Base-by-base conservation (phyloP, 495 filamentous ascomycete species). In the Umbilicaria muhlenbergii region DNA sequence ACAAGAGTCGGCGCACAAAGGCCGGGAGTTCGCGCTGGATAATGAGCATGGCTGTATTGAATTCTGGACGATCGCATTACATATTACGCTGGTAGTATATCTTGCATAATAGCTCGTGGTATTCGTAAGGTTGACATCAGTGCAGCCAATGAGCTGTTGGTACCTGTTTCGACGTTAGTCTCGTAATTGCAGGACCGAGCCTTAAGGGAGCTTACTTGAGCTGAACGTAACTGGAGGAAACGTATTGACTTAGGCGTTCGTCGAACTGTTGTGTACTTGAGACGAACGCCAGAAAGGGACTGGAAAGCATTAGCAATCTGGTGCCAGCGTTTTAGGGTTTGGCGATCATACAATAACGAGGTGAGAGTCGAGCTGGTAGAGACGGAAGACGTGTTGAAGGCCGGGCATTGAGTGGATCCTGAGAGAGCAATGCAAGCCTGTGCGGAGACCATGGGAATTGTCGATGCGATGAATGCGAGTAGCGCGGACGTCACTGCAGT, bases 61-160 rank as follows among this genome's bases (percentile, higher is more conserved):
- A 55, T 86, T 86, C 61, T 96, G 92, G 43, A 99, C 74, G 58
- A 99, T 82, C 47, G 83, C 76, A 70, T 88, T 96, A 73, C 92
- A 99, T 50, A 99, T 73, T 58, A 87, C 77, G 52, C 83, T 89
- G 39, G 77, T 89, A 11, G 87, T 94, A 62, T 87, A 99, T 53
- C 88, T 80, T 17, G 92, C 91, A 65, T 99, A 99, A 54, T 86
- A 74, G 52, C 80, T 70, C 42, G 74, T 79, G n/a, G 85, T 81
- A 51, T 92, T 83, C 28, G 78, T 78, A 39, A 83, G 70, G 53
- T 91, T 78, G 56, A 93, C 62, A 47, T 75, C 74, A 32, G 71
- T 67, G 57, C 91, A 99, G 34, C 91, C 89, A 31, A 96, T 69
- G n/a, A 82, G 67, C 32, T 64, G 70, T 52, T 77, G 67, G 61